These are phyloP conservation scores for Catenaria anguillulae DNA, from an alignment of 371 early-diverging fungal genomes.

Conservation along the genomic window DNA sequence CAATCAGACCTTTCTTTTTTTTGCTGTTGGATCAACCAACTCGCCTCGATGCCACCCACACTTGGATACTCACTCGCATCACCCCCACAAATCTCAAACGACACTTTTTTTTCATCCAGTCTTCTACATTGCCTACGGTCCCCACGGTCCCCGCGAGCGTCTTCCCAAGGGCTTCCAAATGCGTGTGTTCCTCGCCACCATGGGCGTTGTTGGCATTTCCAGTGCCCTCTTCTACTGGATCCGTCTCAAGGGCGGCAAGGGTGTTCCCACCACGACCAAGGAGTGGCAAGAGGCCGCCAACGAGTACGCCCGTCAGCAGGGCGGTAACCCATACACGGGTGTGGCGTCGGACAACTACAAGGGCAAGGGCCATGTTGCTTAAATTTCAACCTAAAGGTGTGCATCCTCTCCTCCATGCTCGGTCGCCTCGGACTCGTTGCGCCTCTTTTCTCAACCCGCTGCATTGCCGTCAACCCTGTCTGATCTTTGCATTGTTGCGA, in stretches of 20 bases:
- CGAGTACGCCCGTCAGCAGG: slow-evolving; percentile 60
- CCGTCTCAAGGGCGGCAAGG: slow-evolving; percentile 34
- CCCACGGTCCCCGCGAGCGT: slow-evolving; percentile 79
- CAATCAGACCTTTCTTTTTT: background rate
- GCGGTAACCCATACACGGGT: slow-evolving; percentile 82
- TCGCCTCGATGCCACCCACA: background rate
- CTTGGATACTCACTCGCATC: background rate
- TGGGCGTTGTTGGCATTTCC: slow-evolving; percentile 33
- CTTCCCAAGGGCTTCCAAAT: slow-evolving; percentile 26
- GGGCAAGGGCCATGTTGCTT: background rate
- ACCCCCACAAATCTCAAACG: background rate
- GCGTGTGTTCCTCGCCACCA: slow-evolving; percentile 22
- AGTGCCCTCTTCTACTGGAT: slow-evolving; percentile 49
- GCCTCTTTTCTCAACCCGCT: no score
- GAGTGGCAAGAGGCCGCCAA: slow-evolving; percentile 90
- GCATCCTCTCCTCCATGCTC: no score
- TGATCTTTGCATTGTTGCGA: no score
- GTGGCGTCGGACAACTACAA: slow-evolving; percentile 47
- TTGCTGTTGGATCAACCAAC: background rate
- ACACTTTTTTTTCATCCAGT: slow-evolving; percentile 22
- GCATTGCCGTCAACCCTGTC: no score
- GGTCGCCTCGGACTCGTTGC: no score
- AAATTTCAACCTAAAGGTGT: no score
- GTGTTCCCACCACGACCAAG: slow-evolving; percentile 57
- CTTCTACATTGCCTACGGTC: slow-evolving; percentile 88